A percentile compares a stretch with the other conserved stretches of the same genome.
Evolutionary conservation across 768 basidiomycete species (phyloP).

Genomic region (Coprinellus aureogranulatus): DNA sequence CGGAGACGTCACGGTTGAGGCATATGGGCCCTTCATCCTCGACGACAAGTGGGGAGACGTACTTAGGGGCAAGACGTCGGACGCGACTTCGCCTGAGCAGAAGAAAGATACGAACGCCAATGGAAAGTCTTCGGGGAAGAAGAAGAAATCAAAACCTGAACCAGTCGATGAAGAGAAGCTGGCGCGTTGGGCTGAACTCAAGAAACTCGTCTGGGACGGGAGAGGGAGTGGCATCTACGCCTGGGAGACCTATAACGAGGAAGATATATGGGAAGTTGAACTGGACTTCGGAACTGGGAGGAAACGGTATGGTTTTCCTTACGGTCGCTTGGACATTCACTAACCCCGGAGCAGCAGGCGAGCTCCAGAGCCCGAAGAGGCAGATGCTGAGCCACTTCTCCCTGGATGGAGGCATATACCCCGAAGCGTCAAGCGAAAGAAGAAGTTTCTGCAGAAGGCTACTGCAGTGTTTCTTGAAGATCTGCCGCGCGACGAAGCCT

Average conservation of each 20-base stretch:
- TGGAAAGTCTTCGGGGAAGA: neutral
- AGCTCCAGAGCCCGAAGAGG: slow-evolving; percentile 10
- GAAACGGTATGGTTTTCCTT: neutral
- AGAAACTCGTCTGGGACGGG: slow-evolving; percentile 72
- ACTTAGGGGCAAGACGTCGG: neutral
- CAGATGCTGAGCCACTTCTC: neutral
- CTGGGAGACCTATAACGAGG: slow-evolving; percentile 75
- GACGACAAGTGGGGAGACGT: neutral
- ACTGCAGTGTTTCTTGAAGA: neutral
- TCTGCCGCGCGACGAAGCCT: neutral
- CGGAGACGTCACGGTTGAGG: slow-evolving; percentile 4
- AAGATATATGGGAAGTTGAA: slow-evolving; percentile 73
- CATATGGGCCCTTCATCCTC: neutral
- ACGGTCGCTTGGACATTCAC: slow-evolving; percentile 4
- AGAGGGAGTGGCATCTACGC: slow-evolving; percentile 68
- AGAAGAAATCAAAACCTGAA: neutral
- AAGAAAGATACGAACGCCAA: neutral
- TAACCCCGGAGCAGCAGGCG: neutral
- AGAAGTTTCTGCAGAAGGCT: neutral
- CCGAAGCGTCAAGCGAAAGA: neutral
- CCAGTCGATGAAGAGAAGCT: neutral
- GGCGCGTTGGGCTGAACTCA: neutral
- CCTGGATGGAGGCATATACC: neutral
- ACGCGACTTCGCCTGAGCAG: neutral
- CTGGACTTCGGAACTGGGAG: slow-evolving; percentile 54